Base-by-base conservation (phyloP, 1,284 basidiomycete genomes). In the Fomitopsis pinicola region DNA sequence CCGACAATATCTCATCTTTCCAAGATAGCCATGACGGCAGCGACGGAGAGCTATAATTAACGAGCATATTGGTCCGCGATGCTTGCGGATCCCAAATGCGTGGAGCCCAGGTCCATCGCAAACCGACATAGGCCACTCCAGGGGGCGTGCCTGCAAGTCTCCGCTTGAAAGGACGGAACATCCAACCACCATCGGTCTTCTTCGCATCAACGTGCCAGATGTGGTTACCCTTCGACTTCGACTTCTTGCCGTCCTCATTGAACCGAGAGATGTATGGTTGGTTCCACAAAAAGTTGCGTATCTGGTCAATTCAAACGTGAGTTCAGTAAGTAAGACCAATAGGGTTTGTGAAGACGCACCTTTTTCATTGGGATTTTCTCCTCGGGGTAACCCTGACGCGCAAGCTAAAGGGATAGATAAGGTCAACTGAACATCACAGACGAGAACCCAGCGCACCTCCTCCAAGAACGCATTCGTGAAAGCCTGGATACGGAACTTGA, bases 211-310 rank as follows among this genome's bases (percentile, higher is more conserved):
- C 91, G 72, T 96, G 97, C 97, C 97, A 99, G 67, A 99, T 97
- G 72, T 99, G 97, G 76, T 99, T 99, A 58, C 97, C 97, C 80
- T 98, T 98, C 58, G 95, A 97, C 78, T 99, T 99, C 38, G 96
- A 94, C 78, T 99, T 99, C 77, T 98, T 98, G 40, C 95, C 97
- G 74, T 99, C 97, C 71, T 98, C 95, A 74, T 99, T 99, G 83
- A 97, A 99, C 33, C 97, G 91, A 52, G 96, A 91, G 71, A 99
- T 99, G 71, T 92, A 91, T 28, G 91, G 90, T 67, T 92, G 89
- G 67, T 81, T 91, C 97, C 97, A 99, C 54, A 99, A 85, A 78
- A 97, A 99, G 71, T 95, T 93, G 68, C 97, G 94, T 76, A 98
- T 89, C 91, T 96, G 38, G 14, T 75, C 64, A 22, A 22, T 22